Evolutionary conservation across 148 eudicot genomes (phyloP).

Genomic region (Arctostaphylos glauca): DNA sequence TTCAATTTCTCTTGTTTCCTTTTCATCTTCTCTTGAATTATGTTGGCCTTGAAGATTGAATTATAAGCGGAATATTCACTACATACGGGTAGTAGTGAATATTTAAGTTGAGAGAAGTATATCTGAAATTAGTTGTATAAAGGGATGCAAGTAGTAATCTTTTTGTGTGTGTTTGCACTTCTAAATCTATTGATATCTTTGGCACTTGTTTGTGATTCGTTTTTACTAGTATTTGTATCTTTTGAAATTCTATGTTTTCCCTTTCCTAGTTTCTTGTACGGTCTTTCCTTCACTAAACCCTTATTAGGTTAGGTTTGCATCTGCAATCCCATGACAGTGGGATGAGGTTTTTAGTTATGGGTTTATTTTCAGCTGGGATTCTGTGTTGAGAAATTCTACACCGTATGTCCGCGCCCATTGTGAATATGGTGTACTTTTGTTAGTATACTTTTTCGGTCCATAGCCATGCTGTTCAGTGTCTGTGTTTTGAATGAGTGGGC

Average conservation of each 20-base stretch:
- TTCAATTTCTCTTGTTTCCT: background rate
- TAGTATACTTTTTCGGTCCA: background rate
- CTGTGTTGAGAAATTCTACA: too few species aligned
- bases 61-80: background rate
- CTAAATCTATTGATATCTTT: background rate
- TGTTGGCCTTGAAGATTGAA: background rate
- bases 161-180: background rate
- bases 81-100: background rate
- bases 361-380: background rate
- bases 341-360: background rate
- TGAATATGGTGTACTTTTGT: background rate
- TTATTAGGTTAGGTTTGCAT: background rate
- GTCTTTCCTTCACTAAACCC: background rate
- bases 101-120: background rate
- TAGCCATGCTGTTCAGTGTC: background rate
- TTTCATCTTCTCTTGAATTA: background rate
- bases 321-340: too few species aligned
- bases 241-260: background rate
- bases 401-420: too few species aligned
- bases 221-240: background rate
- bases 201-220: background rate
- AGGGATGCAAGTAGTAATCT: background rate
- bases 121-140: background rate
- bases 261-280: background rate
- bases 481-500: background rate